Percentiles rank a stretch among this genome's conserved stretches.
phyloP scores from a whole-genome alignment of 768 basidiomycete genomes.

The Boletus speciosus region DNA sequence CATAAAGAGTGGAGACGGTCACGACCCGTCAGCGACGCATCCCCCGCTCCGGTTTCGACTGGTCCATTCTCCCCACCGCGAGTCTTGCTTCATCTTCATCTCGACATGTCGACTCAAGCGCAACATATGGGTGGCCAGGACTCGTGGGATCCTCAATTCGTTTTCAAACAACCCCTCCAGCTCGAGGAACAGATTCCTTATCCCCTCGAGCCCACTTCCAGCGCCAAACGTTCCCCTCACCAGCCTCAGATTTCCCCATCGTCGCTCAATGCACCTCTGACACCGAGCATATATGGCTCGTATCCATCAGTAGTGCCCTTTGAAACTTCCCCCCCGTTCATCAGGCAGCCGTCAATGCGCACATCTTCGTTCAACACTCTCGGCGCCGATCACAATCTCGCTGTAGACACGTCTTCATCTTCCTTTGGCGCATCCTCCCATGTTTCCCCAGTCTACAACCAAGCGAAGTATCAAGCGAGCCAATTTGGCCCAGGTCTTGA shows the following conservation, averaged over 20 bases:
- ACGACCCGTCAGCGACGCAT: background rate
- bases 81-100: background rate
- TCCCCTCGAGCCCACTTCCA: constrained; percentile 12
- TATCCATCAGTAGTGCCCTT: constrained; percentile 14
- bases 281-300: constrained; percentile 7
- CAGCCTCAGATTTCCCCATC: constrained; percentile 8
- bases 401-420: constrained; percentile 16
- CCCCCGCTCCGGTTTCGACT: constrained; percentile 1
- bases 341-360: constrained; percentile 6
- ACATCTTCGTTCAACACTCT: constrained; percentile 11
- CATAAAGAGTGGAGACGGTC: constrained; percentile 10
- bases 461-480: constrained; percentile 13
- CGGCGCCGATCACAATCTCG: constrained; percentile 1
- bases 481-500: constrained; percentile 7
- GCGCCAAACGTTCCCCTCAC: constrained; percentile 6
- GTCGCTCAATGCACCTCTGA: background rate
- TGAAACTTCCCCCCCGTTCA: constrained; percentile 10
- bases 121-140: constrained; percentile 8
- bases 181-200: constrained; percentile 27
- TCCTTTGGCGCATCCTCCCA: constrained; percentile 12
- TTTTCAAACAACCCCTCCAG: constrained; percentile 19
- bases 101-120: constrained; percentile 24
- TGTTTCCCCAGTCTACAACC: constrained; percentile 14
- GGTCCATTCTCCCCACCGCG: background rate
- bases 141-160: constrained; percentile 21